Conservation (phyloP, 108 stramenopile genomes). For the Fistulifera solaris region DNA sequence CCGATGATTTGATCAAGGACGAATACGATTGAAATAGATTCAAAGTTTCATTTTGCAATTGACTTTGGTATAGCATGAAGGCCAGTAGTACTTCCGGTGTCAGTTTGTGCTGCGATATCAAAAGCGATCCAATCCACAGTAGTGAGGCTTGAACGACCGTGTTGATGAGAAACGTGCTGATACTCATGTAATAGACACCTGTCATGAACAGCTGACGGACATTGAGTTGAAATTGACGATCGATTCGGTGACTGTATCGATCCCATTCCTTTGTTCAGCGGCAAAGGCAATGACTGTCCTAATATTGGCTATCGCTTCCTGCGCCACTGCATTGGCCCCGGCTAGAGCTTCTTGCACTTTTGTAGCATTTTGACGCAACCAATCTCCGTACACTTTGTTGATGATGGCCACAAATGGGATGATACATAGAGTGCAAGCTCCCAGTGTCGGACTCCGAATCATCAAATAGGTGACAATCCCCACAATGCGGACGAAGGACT, state of each 20-base stretch:
- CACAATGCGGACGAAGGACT: constrained; percentile 73
- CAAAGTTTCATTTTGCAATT: constrained; percentile 81
- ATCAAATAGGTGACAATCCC: constrained; percentile 81
- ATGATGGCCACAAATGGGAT: constrained; percentile 73
- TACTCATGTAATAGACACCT: constrained; percentile 86
- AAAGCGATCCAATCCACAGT: constrained; percentile 49
- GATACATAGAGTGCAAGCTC: constrained; percentile 61
- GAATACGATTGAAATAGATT: constrained; percentile 87
- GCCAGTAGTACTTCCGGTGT: constrained; percentile 77
- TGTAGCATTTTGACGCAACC: constrained; percentile 61
- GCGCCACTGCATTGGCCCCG: constrained; percentile 68
- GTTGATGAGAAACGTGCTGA: constrained; percentile 83
- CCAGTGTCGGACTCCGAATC: constrained; percentile 57
- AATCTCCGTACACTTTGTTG: constrained; percentile 79
- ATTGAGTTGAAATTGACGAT: constrained; percentile 70
- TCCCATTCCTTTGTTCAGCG: constrained; percentile 55
- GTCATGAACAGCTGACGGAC: constrained; percentile 67
- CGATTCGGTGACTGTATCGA: constrained; percentile 60
- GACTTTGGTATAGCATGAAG: constrained; percentile 94
- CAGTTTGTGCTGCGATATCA: constrained; percentile 48
- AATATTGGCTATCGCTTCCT: constrained; percentile 70
- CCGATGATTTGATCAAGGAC: constrained; percentile 84
- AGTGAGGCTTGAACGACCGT: constrained; percentile 79
- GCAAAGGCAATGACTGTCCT: constrained; percentile 84
- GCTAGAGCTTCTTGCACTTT: constrained; percentile 79